A percentile compares a stretch with the other conserved stretches of the same genome.
Conservation (phyloP, 805 yeast species). For the Yarrowia porcina region DNA sequence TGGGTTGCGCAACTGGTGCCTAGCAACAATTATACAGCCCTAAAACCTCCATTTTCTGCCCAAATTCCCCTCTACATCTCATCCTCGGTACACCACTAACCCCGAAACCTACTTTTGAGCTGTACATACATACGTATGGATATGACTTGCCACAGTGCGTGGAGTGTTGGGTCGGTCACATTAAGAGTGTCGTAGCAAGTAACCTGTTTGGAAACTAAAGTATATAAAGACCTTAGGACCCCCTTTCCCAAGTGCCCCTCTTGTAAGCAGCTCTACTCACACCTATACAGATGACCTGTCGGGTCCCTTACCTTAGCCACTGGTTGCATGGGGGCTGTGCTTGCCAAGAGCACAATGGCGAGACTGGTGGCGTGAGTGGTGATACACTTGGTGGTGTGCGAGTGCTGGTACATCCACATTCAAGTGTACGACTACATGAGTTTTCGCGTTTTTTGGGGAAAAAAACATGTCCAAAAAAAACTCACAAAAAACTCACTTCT, state of each 20-base stretch:
- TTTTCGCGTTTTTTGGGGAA: no score
- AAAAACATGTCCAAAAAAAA: no score
- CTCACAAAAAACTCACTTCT: no score
- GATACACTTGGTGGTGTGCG: no score
- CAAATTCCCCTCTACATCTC: neutral
- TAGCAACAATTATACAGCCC: no score
- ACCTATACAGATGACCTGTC: neutral
- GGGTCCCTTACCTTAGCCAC: slow-evolving; percentile 17
- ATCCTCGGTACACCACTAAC: neutral
- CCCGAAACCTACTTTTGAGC: slow-evolving; percentile 8
- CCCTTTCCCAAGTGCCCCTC: no score
- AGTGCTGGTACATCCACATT: no score
- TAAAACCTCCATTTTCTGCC: neutral
- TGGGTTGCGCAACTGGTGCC: no score
- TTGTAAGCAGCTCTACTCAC: neutral
- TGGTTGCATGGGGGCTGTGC: slow-evolving; percentile 18
- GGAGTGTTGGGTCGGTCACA: neutral
- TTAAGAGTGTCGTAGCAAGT: no score
- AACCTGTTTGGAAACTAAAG: no score
- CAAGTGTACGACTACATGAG: no score
- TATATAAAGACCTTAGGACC: neutral
- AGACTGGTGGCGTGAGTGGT: slow-evolving; percentile 13
- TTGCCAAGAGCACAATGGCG: slow-evolving; percentile 21
- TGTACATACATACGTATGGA: slow-evolving; percentile 5
- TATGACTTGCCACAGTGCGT: neutral